These are phyloP conservation scores for Alternaria panax DNA, from an alignment of 2,329 filamentous ascomycete species.

Conservation along the genomic window DNA sequence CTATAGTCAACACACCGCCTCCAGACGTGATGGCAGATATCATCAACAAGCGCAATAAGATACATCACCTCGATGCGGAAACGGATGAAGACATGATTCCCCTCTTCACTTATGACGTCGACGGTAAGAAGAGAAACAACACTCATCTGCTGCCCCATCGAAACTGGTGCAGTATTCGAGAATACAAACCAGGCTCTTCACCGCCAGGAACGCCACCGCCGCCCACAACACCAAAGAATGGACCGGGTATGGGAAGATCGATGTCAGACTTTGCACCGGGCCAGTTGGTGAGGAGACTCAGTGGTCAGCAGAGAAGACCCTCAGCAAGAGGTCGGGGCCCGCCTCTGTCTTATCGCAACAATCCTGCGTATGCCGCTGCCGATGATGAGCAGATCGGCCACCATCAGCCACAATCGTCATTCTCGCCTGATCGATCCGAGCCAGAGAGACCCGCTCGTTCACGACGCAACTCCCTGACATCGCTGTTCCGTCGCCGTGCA, in stretches of 20 bases:
- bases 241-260: constrained; percentile 35
- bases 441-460: constrained; percentile 37
- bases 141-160: constrained; percentile 85
- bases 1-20: constrained; percentile 91
- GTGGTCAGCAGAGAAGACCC: constrained; percentile 35
- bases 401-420: constrained; percentile 42
- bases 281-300: constrained; percentile 54
- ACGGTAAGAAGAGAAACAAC: constrained; percentile 89
- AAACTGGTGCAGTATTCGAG: constrained; percentile 93
- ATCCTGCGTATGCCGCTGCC: constrained; percentile 43
- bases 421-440: constrained; percentile 45
- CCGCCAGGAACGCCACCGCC: constrained; percentile 69
- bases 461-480: constrained; percentile 45
- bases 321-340: constrained; percentile 40
- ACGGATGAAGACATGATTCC: constrained; percentile 98
- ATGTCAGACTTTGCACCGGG: constrained; percentile 50
- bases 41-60: constrained; percentile 89
- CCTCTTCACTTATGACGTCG: constrained; percentile 87
- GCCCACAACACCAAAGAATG: constrained; percentile 37
- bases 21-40: constrained; percentile 88
- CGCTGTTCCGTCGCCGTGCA: constrained; percentile 44
- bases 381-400: constrained; percentile 37
- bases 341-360: constrained; percentile 51
- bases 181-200: constrained; percentile 79
- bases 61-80: constrained; percentile 69